Conservation (phyloP, 2,329 filamentous ascomycete species). For the Fusarium proliferatum region DNA sequence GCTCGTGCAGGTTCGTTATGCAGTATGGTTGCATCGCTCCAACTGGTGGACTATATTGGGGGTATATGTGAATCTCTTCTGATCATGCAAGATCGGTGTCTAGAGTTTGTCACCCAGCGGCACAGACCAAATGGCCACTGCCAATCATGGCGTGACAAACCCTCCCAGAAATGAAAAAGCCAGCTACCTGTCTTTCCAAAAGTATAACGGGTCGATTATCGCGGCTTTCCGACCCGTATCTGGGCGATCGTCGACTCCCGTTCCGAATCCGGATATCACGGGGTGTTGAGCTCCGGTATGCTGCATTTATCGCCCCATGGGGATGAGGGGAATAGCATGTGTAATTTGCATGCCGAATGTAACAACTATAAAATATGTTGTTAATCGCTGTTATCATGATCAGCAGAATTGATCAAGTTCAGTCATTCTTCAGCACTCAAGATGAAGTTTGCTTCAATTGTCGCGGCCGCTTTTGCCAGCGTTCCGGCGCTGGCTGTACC, state of each 20-base stretch:
- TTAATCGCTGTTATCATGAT: too few species aligned
- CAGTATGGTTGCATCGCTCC: not conserved
- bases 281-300: slow-evolving; percentile 29
- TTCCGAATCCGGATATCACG: slow-evolving; percentile 29
- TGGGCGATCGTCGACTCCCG: not conserved
- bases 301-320: slow-evolving; percentile 23
- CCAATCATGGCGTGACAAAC: not conserved
- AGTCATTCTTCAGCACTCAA: not conserved
- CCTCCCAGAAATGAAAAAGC: too few species aligned
- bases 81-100: not conserved
- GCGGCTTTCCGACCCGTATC: not conserved
- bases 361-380: slow-evolving; percentile 14
- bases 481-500: slow-evolving; percentile 23
- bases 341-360: not conserved
- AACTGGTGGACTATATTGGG: slow-evolving; percentile 7
- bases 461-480: slow-evolving; percentile 10
- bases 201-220: not conserved
- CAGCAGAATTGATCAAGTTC: not conserved
- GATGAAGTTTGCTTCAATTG: slow-evolving; percentile 25
- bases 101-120: rapidly evolving
- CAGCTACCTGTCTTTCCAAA: not conserved
- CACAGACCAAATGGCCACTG: not conserved
- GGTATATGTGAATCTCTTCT: not conserved
- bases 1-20: not conserved
- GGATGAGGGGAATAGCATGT: slow-evolving; percentile 10